A percentile compares a stretch with the other conserved stretches of the same genome.
Evolutionary conservation across 2,329 filamentous ascomycete genomes (phyloP).

Genomic region (Fusarium proliferatum): DNA sequence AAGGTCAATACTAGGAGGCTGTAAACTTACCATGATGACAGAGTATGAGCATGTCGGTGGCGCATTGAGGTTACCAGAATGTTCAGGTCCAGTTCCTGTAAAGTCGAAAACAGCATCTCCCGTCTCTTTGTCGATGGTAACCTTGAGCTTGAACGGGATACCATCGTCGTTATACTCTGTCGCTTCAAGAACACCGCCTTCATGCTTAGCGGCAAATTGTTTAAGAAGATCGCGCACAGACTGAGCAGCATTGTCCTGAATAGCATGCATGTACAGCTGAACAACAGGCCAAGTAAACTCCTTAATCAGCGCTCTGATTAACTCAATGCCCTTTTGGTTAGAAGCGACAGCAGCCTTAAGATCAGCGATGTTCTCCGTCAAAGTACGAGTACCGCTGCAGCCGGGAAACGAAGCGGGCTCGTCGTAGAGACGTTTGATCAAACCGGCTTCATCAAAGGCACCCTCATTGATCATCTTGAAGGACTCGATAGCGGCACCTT

Average conservation of each 20-base stretch:
- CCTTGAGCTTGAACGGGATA: slow-evolving; percentile 77
- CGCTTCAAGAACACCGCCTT: slow-evolving; percentile 76
- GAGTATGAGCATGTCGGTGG: slow-evolving; percentile 47
- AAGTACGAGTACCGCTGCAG: slow-evolving; percentile 71
- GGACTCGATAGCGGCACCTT: slow-evolving; percentile 66
- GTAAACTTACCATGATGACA: slow-evolving; percentile 44
- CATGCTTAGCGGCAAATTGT: slow-evolving; percentile 74
- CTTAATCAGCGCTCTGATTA: slow-evolving; percentile 78
- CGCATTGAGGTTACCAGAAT: slow-evolving; percentile 47
- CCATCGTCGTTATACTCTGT: slow-evolving; percentile 90
- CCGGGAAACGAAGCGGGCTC: slow-evolving; percentile 38
- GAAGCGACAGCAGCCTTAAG: slow-evolving; percentile 87
- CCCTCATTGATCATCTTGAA: slow-evolving; percentile 46
- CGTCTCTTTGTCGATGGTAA: slow-evolving; percentile 78
- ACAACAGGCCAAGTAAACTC: slow-evolving; percentile 84
- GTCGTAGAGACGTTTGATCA: slow-evolving; percentile 68
- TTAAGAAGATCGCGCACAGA: slow-evolving; percentile 81
- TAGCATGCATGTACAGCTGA: slow-evolving; percentile 84
- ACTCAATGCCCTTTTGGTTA: slow-evolving; percentile 84
- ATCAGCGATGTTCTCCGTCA: slow-evolving; percentile 87
- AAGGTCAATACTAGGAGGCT: not conserved
- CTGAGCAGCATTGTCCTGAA: slow-evolving; percentile 82
- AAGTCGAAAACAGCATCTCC: slow-evolving; percentile 77
- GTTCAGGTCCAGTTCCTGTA: slow-evolving; percentile 46
- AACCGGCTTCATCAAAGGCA: slow-evolving; percentile 57